Percentiles rank a stretch among this genome's conserved stretches.
These are phyloP conservation scores for Fragaria iinumae DNA, from an alignment of 306 rosid species.

Conservation along the genomic window DNA sequence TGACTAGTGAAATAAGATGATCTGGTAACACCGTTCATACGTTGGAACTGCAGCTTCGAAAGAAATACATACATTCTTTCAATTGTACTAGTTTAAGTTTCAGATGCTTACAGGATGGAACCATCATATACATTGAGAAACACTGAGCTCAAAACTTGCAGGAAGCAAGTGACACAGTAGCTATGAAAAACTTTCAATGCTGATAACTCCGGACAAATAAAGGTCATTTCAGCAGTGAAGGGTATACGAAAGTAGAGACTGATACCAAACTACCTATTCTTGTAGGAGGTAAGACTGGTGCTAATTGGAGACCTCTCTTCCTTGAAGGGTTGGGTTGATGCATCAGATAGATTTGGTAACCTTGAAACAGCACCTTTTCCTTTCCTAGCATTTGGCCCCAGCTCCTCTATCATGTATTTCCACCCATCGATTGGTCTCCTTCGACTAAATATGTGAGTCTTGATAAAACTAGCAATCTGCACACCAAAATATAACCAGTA, in stretches of 20 bases:
- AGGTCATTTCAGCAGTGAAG: background rate
- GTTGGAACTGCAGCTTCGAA: background rate
- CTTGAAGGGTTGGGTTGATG: conserved; percentile 89
- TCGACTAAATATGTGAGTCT: conserved; percentile 90
- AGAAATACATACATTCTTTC: background rate
- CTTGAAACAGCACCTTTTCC: conserved; percentile 88
- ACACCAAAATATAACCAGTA: conserved; percentile 11
- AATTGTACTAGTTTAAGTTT: background rate
- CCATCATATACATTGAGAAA: background rate
- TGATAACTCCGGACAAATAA: background rate
- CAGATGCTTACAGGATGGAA: background rate
- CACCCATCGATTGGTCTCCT: conserved; percentile 94
- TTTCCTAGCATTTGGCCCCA: conserved; percentile 92
- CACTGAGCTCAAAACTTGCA: conserved; percentile 3
- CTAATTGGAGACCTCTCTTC: conserved; percentile 54
- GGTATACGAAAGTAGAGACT: background rate
- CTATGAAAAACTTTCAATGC: background rate
- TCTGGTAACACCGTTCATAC: too few species aligned
- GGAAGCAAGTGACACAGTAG: background rate
- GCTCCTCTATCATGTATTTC: conserved; percentile 96
- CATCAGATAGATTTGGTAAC: conserved; percentile 75
- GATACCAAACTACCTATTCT: conserved; percentile 40
- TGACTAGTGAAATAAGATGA: background rate
- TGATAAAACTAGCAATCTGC: conserved; percentile 97
- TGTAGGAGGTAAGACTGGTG: conserved; percentile 33